Conservation (phyloP, 2,329 filamentous ascomycete genomes). For the Parafenestella ontariensis region DNA sequence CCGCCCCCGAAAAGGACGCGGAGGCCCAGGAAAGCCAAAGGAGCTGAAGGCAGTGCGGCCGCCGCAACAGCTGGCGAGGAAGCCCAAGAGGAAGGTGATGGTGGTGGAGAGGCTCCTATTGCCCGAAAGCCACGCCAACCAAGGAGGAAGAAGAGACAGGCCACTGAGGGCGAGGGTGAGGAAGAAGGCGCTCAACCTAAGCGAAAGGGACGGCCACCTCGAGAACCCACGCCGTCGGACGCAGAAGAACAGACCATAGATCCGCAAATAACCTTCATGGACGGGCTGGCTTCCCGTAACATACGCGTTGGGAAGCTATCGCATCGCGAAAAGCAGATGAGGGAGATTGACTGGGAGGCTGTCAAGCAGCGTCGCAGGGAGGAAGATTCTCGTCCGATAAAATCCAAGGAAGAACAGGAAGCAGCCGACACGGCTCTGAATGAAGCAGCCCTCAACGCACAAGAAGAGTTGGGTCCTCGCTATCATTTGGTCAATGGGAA, state of each 20-base stretch:
- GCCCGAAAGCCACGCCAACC: slow-evolving; percentile 28
- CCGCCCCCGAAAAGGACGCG: slow-evolving; percentile 34
- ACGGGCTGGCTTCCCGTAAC: slow-evolving; percentile 70
- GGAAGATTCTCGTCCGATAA: slow-evolving; percentile 35
- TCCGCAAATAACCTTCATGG: slow-evolving; percentile 72
- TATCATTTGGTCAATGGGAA: slow-evolving; percentile 71
- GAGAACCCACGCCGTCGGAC: slow-evolving; percentile 45
- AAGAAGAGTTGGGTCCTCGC: slow-evolving; percentile 53
- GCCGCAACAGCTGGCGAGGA: slow-evolving; percentile 17
- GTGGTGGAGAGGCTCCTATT: slow-evolving; percentile 10
- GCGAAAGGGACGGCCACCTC: slow-evolving; percentile 34
- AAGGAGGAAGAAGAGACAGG: slow-evolving; percentile 21
- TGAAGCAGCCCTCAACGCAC: slow-evolving; percentile 20
- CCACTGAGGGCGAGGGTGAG: slow-evolving; percentile 16
- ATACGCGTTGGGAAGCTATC: slow-evolving; percentile 75
- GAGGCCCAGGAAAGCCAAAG: slow-evolving; percentile 38
- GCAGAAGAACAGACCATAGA: slow-evolving; percentile 62
- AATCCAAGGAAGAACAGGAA: slow-evolving; percentile 30
- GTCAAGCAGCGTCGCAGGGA: slow-evolving; percentile 51
- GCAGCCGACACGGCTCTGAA: slow-evolving; percentile 31
- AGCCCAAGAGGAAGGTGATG: slow-evolving; percentile 14
- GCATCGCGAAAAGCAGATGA: slow-evolving; percentile 74
- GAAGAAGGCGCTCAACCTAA: slow-evolving; percentile 23
- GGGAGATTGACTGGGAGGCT: slow-evolving; percentile 67
- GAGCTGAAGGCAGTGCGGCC: slow-evolving; percentile 7